Evolutionary conservation across 768 basidiomycete species (phyloP).

Genomic region (Lactarius quietus): DNA sequence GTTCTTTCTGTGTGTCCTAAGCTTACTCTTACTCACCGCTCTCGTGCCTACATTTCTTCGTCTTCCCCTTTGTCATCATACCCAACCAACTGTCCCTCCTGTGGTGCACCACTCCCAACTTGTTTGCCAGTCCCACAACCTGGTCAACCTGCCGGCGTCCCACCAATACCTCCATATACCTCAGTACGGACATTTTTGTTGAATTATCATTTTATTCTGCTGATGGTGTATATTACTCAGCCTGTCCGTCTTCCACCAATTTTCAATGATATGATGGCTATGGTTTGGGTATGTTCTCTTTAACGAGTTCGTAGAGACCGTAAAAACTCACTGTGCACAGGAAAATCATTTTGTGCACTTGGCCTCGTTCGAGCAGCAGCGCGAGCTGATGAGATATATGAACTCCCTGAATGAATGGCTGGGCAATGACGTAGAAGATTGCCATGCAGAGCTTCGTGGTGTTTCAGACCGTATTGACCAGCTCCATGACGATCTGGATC

Average conservation of each 20-base stretch:
- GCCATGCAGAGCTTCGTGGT: conserved; percentile 65
- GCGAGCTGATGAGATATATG: conserved; percentile 80
- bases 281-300: no score
- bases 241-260: conserved; percentile 55
- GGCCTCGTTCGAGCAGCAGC: conserved; percentile 73
- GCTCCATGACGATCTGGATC: conserved; percentile 42
- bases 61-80: neutral
- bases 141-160: no score
- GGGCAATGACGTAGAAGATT: no score
- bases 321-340: conserved; percentile 36
- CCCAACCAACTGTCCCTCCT: conserved; percentile 52
- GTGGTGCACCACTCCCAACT: conserved; percentile 55
- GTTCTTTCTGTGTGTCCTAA: neutral
- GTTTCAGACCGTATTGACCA: conserved; percentile 62
- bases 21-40: neutral
- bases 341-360: conserved; percentile 72
- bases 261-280: no score
- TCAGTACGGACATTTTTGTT: conserved; percentile 26
- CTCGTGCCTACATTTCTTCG: neutral
- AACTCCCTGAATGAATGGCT: conserved; percentile 74
- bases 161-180: conserved; percentile 20
- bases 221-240: conserved; percentile 34
- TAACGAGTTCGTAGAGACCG: neutral
- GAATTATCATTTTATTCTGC: neutral
- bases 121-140: conserved; percentile 25